These are phyloP conservation scores for Hansenula sp. DNA, from an alignment of 1,139 yeast genomes.

Conservation along the genomic window DNA sequence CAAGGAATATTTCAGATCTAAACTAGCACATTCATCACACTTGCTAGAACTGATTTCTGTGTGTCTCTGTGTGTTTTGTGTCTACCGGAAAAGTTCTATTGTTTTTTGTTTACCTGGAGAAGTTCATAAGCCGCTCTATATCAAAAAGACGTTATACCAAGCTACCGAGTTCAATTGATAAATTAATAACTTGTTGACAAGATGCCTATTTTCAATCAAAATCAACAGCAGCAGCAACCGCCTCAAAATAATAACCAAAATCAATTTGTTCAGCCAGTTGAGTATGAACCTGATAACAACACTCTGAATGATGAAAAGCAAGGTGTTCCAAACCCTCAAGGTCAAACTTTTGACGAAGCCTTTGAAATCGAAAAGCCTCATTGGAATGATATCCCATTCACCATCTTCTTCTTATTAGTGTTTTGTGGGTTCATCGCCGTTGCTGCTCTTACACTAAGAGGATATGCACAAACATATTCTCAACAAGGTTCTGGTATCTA, in stretches of 20 bases:
- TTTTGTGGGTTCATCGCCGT: conserved; percentile 68
- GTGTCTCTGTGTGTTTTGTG: too few relatives aligned
- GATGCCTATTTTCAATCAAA: conserved; percentile 1
- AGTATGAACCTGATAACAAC: conserved; percentile 14
- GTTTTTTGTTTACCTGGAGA: too few relatives aligned
- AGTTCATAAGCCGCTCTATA: too few relatives aligned
- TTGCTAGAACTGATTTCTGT: too few relatives aligned
- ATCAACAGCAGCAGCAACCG: neutral
- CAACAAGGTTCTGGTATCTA: conserved; percentile 68
- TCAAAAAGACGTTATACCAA: too few relatives aligned
- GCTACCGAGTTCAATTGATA: too few relatives aligned
- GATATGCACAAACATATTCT: conserved; percentile 51
- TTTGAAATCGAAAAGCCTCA: conserved; percentile 64
- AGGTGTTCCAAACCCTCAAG: conserved; percentile 26
- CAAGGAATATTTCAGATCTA: too few relatives aligned
- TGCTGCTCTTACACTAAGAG: conserved; percentile 63
- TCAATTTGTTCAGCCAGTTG: conserved; percentile 4
- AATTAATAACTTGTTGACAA: too few relatives aligned
- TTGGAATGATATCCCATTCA: conserved; percentile 71
- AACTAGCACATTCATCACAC: too few relatives aligned
- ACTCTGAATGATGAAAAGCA: conserved; percentile 24
- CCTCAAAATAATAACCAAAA: conserved; percentile 2
- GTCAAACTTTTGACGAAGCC: conserved; percentile 56
- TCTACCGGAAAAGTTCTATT: too few relatives aligned
- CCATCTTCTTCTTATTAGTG: conserved; percentile 56